Conservation (phyloP, 768 basidiomycete genomes). For the Boletus sp. region DNA sequence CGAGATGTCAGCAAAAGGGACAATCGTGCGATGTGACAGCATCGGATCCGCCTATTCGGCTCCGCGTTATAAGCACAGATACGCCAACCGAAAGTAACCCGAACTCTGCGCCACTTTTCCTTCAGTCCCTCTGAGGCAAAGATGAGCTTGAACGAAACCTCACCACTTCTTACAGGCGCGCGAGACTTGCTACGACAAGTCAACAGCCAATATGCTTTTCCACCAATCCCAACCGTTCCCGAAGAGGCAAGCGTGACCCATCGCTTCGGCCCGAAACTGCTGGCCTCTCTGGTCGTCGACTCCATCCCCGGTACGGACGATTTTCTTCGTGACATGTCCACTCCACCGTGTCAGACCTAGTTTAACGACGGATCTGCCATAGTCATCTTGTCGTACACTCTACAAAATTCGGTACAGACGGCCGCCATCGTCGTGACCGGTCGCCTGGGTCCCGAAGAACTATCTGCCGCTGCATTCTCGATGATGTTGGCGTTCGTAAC, state of each 20-base stretch:
- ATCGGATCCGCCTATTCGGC: constrained; percentile 5
- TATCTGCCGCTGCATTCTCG: constrained; percentile 70
- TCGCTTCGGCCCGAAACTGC: constrained; percentile 33
- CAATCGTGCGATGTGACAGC: neutral
- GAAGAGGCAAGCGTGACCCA: constrained; percentile 31
- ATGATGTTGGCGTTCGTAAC: constrained; percentile 79
- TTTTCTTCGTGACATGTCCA: neutral
- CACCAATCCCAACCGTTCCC: constrained; percentile 16
- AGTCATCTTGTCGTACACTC: constrained; percentile 69
- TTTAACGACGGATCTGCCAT: constrained; percentile 1
- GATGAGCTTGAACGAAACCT: constrained; percentile 28
- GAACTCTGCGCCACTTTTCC: neutral
- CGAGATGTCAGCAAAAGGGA: neutral
- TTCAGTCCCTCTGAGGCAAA: constrained; percentile 14
- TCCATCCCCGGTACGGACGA: constrained; percentile 52
- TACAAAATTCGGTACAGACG: constrained; percentile 76
- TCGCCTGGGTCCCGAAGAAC: constrained; percentile 64
- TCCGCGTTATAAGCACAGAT: constrained; percentile 17
- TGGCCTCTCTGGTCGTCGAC: constrained; percentile 51
- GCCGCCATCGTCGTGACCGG: constrained; percentile 61
- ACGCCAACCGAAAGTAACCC: neutral
- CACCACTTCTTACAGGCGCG: constrained; percentile 30
- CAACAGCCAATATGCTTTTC: constrained; percentile 5
- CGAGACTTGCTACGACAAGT: constrained; percentile 6
- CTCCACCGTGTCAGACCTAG: neutral